A percentile compares a stretch with the other conserved stretches of the same genome.
phyloP scores from a whole-genome alignment of 2,329 filamentous ascomycete species.

The Neobulgaria alba region DNA sequence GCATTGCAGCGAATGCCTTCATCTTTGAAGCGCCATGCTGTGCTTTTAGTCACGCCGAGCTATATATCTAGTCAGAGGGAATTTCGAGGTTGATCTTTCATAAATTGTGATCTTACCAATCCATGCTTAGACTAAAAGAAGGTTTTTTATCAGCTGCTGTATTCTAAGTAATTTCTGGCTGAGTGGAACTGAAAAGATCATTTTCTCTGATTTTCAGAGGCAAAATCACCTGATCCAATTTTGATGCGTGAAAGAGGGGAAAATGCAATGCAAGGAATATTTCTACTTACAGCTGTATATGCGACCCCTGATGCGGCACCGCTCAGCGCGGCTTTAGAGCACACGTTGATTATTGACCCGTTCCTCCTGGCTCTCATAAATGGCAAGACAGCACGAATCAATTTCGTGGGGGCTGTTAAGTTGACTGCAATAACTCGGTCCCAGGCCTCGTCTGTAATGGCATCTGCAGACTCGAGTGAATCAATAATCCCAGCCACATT shows the following conservation, averaged over 20 bases:
- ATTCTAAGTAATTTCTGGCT: not conserved
- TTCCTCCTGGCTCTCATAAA: constrained; percentile 33
- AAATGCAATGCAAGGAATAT: constrained; percentile 2
- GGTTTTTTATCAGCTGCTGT: not conserved
- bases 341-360: constrained; percentile 36
- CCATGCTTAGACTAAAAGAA: not conserved
- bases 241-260: no score
- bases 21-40: constrained; percentile 37
- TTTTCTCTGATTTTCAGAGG: no score
- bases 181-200: no score
- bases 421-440: constrained; percentile 35
- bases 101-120: not conserved
- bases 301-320: constrained; percentile 35
- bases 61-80: constrained; percentile 8
- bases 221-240: no score
- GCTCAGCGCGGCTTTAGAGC: constrained; percentile 29
- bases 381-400: constrained; percentile 37
- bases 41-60: constrained; percentile 39
- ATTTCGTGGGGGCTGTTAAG: constrained; percentile 34
- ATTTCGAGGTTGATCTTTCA: not conserved
- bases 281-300: constrained; percentile 38
- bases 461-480: constrained; percentile 33
- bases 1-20: constrained; percentile 39
- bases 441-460: constrained; percentile 32
- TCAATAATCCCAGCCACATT: constrained; percentile 39